phyloP scores from a whole-genome alignment of 768 basidiomycete genomes.

The Hypsizygus marmoreus region DNA sequence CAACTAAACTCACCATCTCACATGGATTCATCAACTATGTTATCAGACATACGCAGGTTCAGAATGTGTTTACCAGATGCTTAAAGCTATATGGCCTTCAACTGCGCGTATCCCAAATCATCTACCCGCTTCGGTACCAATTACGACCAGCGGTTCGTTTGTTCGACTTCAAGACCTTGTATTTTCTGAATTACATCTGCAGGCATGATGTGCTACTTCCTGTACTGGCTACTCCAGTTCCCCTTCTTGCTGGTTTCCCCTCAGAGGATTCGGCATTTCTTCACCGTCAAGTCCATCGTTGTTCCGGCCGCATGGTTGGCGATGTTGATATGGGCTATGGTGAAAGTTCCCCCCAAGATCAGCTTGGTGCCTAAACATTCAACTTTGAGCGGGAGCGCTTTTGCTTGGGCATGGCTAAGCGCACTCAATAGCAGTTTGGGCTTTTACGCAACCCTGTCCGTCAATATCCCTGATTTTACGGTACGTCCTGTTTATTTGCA shows the following conservation, averaged over 20 bases:
- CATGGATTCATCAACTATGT: background rate
- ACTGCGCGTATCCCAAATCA: conserved; percentile 64
- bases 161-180: background rate
- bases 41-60: conserved; percentile 59
- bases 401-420: conserved; percentile 80
- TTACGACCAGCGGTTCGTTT: conserved; percentile 65
- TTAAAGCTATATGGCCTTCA: conserved; percentile 84
- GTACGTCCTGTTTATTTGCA: conserved; percentile 18
- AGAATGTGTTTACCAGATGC: conserved; percentile 80
- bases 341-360: conserved; percentile 60
- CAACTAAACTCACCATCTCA: no score
- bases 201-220: conserved; percentile 76
- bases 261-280: conserved; percentile 75
- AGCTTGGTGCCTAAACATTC: conserved; percentile 60
- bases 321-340: conserved; percentile 80
- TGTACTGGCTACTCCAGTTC: conserved; percentile 79
- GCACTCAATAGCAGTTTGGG: conserved; percentile 79
- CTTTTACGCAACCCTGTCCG: conserved; percentile 68
- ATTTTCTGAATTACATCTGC: background rate
- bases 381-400: conserved; percentile 48
- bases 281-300: conserved; percentile 65
- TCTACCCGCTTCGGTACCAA: conserved; percentile 55
- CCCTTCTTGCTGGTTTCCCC: conserved; percentile 78
- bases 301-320: conserved; percentile 68
- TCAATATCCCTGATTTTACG: conserved; percentile 89